phyloP scores from a whole-genome alignment of 2,329 filamentous ascomycete species.

The Trichophyton mentagrophytes region DNA sequence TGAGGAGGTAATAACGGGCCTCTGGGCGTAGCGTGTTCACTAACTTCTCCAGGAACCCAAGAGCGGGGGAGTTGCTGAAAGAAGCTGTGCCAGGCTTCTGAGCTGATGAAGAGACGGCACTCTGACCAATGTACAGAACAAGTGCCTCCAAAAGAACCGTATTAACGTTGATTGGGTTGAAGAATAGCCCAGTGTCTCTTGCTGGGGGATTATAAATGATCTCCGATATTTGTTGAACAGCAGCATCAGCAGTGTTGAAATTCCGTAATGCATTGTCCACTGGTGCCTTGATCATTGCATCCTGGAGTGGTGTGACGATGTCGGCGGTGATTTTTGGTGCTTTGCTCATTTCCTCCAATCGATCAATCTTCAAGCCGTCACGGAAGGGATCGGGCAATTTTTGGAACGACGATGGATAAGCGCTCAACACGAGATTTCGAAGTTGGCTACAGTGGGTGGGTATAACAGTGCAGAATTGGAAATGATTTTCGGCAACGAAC shows the following conservation, averaged over 20 bases:
- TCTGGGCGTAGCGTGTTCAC: constrained; percentile 63
- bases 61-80: constrained; percentile 57
- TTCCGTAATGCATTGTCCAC: constrained; percentile 41
- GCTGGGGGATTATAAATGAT: constrained; percentile 50
- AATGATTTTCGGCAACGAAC: constrained; percentile 78
- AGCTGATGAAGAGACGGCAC: constrained; percentile 50
- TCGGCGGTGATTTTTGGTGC: constrained; percentile 55
- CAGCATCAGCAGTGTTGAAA: constrained; percentile 55
- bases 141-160: constrained; percentile 63
- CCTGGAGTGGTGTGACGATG: constrained; percentile 36
- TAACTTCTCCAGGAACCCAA: constrained; percentile 61
- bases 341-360: constrained; percentile 59
- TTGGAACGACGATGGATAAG: constrained; percentile 55
- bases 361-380: constrained; percentile 61
- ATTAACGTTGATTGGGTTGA: constrained; percentile 56
- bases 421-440: constrained; percentile 75
- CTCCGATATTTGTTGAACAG: constrained; percentile 60
- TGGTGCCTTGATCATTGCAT: constrained; percentile 41
- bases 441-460: constrained; percentile 76
- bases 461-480: constrained; percentile 66
- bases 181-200: constrained; percentile 52
- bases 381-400: constrained; percentile 65
- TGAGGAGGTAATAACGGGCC: constrained; percentile 70
- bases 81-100: constrained; percentile 46
- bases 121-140: constrained; percentile 67